Conservation (phyloP, 495 filamentous ascomycete genomes). For the Penicillium argentinense region DNA sequence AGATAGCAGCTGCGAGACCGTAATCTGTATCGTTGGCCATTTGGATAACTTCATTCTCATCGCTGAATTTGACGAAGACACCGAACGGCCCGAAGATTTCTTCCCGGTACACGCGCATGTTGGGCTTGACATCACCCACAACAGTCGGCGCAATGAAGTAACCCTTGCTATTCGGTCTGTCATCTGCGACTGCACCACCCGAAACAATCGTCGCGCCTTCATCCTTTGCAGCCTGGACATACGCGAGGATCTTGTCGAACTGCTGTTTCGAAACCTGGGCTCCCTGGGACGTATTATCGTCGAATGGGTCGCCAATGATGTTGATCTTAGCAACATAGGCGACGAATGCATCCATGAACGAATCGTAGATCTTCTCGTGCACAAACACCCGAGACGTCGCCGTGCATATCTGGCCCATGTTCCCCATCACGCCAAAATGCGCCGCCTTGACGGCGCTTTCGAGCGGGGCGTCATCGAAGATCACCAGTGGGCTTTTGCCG, state of each 20-base stretch:
- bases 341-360: neutral
- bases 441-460: neutral
- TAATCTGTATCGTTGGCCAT: slow-evolving; percentile 81
- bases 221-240: neutral
- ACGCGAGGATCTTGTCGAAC: neutral
- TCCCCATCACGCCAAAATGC: neutral
- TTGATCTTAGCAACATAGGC: neutral
- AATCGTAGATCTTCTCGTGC: neutral
- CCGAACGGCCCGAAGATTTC: slow-evolving; percentile 85
- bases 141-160: slow-evolving; percentile 65
- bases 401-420: neutral
- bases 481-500: neutral
- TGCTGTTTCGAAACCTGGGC: neutral
- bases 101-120: slow-evolving; percentile 60
- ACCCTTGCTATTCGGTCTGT: slow-evolving; percentile 34
- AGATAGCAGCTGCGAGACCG: slow-evolving; percentile 74
- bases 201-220: neutral
- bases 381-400: neutral
- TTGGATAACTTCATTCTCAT: slow-evolving; percentile 72
- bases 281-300: neutral
- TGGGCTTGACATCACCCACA: slow-evolving; percentile 62
- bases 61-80: slow-evolving; percentile 70
- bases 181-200: neutral
- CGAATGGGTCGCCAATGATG: neutral
- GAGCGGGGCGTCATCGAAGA: neutral